Evolutionary conservation across 169 alveolate genomes (phyloP).

Genomic region (Plasmodium gallinaceum): DNA sequence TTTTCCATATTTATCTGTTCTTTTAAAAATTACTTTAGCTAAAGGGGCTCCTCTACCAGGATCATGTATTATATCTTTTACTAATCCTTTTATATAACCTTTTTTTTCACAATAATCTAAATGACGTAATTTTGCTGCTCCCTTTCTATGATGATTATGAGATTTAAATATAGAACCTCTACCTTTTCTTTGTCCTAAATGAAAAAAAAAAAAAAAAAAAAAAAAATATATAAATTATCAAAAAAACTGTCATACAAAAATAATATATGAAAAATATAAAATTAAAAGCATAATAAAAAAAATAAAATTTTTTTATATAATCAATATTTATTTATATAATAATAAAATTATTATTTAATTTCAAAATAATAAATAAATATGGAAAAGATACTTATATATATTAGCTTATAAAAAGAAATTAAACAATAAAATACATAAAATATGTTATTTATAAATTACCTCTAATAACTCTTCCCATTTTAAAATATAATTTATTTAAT

Average conservation of each 20-base stretch:
- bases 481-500: slow-evolving; percentile 1
- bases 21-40: slow-evolving; percentile 96
- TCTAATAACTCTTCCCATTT: slow-evolving; percentile 77
- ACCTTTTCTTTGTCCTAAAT: slow-evolving; percentile 97
- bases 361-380: too few relatives aligned
- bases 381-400: too few relatives aligned
- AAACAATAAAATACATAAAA: slow-evolving; percentile 27
- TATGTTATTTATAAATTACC: slow-evolving; percentile 22
- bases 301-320: too few relatives aligned
- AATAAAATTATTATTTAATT: too few relatives aligned
- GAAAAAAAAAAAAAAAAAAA: neutral
- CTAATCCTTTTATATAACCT: slow-evolving; percentile 97
- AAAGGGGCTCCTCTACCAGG: slow-evolving; percentile 99
- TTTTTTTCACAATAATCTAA: slow-evolving; percentile 95
- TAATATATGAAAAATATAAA: neutral
- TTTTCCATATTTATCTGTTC: slow-evolving; percentile 96
- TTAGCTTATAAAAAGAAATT: neutral
- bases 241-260: neutral
- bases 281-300: neutral
- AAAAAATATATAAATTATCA: neutral
- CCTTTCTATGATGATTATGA: slow-evolving; percentile 95
- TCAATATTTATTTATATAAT: too few relatives aligned
- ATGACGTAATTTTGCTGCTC: slow-evolving; percentile 96
- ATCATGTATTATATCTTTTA: slow-evolving; percentile 97
- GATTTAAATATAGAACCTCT: slow-evolving; percentile 96